Conservation (phyloP, 805 yeast genomes). For the Wickerhamomyces bovis region DNA sequence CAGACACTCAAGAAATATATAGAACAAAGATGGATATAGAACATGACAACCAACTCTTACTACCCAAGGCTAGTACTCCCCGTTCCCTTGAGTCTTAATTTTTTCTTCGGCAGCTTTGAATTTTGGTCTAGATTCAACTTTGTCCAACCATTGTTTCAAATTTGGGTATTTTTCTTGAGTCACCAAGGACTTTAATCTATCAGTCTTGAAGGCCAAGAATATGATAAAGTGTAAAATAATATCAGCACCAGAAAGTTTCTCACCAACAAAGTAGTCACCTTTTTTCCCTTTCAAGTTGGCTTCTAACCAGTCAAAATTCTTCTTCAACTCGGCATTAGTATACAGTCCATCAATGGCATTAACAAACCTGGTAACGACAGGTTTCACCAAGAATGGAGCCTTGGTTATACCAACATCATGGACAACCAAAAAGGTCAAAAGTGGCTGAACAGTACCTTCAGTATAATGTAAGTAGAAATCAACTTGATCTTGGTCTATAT, state of each 20-base stretch:
- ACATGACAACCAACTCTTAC: not conserved
- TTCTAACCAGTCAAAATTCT: slow-evolving; percentile 37
- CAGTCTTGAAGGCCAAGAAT: slow-evolving; percentile 22
- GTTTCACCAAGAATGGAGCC: slow-evolving; percentile 44
- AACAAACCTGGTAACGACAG: slow-evolving; percentile 37
- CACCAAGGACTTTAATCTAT: slow-evolving; percentile 7
- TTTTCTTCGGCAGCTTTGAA: slow-evolving; percentile 40
- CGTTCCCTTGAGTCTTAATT: slow-evolving; percentile 2
- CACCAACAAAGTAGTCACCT: slow-evolving; percentile 39
- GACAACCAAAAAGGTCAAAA: slow-evolving; percentile 32
- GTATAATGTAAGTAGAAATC: slow-evolving; percentile 49
- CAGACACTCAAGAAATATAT: no score
- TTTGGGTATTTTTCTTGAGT: slow-evolving; percentile 20
- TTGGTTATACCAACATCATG: slow-evolving; percentile 32
- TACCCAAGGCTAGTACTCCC: not conserved
- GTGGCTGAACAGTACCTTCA: slow-evolving; percentile 59
- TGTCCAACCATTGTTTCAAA: slow-evolving; percentile 22
- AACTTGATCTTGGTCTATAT: slow-evolving; percentile 36
- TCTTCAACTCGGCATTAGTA: slow-evolving; percentile 40
- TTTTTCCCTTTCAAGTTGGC: slow-evolving; percentile 27
- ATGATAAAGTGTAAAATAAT: slow-evolving; percentile 42
- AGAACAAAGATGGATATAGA: not conserved
- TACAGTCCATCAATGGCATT: slow-evolving; percentile 42
- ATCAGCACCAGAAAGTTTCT: slow-evolving; percentile 49
- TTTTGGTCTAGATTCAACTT: slow-evolving; percentile 23